Base-by-base conservation (phyloP, 495 filamentous ascomycete species). In the Beverwykella pulmonaria region DNA sequence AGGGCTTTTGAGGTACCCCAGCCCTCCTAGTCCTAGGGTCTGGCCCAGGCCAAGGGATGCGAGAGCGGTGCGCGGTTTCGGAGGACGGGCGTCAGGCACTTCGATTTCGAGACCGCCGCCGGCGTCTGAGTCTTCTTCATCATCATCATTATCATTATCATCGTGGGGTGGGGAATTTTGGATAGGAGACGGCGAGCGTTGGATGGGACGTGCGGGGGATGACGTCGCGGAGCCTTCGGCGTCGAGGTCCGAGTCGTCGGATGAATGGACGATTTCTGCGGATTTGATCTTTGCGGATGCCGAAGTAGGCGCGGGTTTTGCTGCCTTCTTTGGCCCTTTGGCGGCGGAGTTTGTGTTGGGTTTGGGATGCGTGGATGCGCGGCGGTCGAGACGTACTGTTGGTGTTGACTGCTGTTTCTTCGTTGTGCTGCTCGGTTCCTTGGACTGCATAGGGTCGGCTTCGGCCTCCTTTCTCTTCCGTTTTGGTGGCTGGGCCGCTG, bases 191-290 rank as follows among this genome's bases (percentile, higher is more conserved):
- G 20, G 71, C 68, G 4, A 78, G 78, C 0, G 79, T 76, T 32
- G 77, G 10, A 75, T 79, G 69, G 80, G 80, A 70, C n/a, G 60
- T 78, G 78, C 15, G 78, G 17, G 73, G 49, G 53, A 73, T 73
- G 27, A 75, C 75, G 9, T 20, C 1, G 29, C 6, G 9, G 61
- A 48, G 47, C 50, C 48, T 52, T 62, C 52, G 10, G 52, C 67
- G n/a, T 62, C 53, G 32, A 61, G 49, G 41, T 65, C 60, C 8
- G 52, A 60, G 55, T 68, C 59, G 34, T 67, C 59, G 25, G 58
- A 63, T 25, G 63, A 67, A 48, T 71, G 58, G 8, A 73, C 52
- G 23, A 68, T 48, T 58, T 70, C 67, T 19, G 63, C 57, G 50
- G 57, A 63, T 57, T 73, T 73, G 58, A 65, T 57, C 47, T 69